phyloP scores from a whole-genome alignment of 768 basidiomycete species.

The Lactarius pseudohatsudake region DNA sequence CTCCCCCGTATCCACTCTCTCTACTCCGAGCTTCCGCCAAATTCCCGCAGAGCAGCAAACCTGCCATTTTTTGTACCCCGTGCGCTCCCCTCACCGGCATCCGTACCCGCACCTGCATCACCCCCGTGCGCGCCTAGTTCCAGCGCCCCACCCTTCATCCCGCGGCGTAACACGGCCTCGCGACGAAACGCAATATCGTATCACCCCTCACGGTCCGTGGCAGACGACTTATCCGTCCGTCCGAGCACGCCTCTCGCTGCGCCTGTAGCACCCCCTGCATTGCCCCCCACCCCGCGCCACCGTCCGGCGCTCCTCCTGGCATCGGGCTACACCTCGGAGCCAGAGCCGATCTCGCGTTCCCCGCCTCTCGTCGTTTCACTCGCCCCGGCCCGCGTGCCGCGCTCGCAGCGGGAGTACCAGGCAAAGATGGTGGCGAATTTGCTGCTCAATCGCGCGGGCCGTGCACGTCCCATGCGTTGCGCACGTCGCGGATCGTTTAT shows the following conservation, averaged over 20 bases:
- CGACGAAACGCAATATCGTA: constrained; percentile 27
- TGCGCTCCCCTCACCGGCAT: constrained; percentile 4
- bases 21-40: constrained; percentile 30
- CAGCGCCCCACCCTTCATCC: constrained; percentile 7
- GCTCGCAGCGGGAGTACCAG: constrained; percentile 25
- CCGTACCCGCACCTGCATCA: not conserved
- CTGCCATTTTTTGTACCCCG: constrained; percentile 27
- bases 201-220: constrained; percentile 12
- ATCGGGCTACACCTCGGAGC: constrained; percentile 13
- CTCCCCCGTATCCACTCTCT: constrained; percentile 27
- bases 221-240: constrained; percentile 8
- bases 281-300: constrained; percentile 12
- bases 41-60: constrained; percentile 30
- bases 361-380: constrained; percentile 21
- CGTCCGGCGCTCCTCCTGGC: constrained; percentile 20
- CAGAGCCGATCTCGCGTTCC: not conserved
- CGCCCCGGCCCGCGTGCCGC: constrained; percentile 20
- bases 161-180: constrained; percentile 17
- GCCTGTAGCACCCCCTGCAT: not conserved
- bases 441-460: constrained; percentile 25
- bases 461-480: constrained; percentile 28
- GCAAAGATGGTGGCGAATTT: constrained; percentile 28
- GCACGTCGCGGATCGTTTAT: constrained; percentile 14
- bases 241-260: not conserved
- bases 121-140: not conserved